These are phyloP conservation scores for Pseudogymnoascus sp. DNA, from an alignment of 2,329 filamentous ascomycete species.

Conservation along the genomic window DNA sequence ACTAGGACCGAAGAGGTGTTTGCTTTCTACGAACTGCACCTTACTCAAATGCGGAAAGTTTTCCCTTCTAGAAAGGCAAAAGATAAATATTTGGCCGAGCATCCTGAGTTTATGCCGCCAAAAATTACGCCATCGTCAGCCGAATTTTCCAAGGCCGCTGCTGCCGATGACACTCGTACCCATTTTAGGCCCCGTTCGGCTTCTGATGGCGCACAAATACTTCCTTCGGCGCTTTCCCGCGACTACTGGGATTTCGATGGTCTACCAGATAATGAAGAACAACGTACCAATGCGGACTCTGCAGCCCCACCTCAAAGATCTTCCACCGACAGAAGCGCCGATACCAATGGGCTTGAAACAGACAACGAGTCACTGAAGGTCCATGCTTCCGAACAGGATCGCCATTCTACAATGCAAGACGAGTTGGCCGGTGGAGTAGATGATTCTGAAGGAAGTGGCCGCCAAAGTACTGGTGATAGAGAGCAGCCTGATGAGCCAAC, in stretches of 20 bases:
- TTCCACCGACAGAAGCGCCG: background rate
- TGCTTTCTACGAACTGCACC: constrained; percentile 2
- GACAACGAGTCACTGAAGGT: background rate
- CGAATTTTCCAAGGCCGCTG: background rate
- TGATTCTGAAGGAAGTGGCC: background rate
- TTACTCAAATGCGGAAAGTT: background rate
- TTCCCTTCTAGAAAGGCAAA: background rate
- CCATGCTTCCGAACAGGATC: background rate
- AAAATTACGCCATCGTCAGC: background rate
- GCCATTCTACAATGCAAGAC: background rate
- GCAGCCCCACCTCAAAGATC: background rate
- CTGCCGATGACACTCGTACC: background rate
- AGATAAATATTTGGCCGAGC: constrained; percentile 1
- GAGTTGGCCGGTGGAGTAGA: background rate
- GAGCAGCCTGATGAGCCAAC: background rate
- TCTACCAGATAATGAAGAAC: background rate
- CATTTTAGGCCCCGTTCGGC: background rate
- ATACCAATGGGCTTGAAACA: background rate
- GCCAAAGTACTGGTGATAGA: background rate
- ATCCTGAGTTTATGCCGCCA: background rate
- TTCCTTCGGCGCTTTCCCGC: background rate
- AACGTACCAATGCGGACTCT: background rate
- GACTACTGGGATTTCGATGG: constrained; percentile 5
- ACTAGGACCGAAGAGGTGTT: constrained; percentile 2
- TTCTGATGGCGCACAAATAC: background rate